These are phyloP conservation scores for Ophiocordyceps australis DNA, from an alignment of 2,329 filamentous ascomycete species.

Conservation along the genomic window DNA sequence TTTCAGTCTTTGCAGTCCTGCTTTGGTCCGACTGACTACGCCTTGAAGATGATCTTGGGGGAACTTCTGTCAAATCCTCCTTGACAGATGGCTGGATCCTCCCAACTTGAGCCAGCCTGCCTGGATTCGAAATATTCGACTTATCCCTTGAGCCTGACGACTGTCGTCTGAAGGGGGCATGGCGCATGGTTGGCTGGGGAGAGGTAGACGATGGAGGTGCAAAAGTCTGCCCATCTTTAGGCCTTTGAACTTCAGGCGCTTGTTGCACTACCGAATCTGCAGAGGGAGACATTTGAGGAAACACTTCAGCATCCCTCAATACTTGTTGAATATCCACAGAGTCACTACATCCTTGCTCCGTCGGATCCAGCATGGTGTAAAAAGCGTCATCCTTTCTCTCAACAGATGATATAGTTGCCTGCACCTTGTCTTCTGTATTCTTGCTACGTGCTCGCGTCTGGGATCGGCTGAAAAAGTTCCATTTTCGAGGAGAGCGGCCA, in stretches of 20 bases:
- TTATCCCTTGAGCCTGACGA: too few species aligned
- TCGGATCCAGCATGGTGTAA: conserved; percentile 43
- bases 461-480: conserved; percentile 44
- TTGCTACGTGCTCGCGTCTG: conserved; percentile 25
- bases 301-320: too few species aligned
- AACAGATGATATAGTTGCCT: conserved; percentile 27
- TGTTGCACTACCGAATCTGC: too few species aligned
- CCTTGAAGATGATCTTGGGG: conserved; percentile 69
- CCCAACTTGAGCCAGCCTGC: conserved; percentile 62
- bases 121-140: too few species aligned
- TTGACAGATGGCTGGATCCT: conserved; percentile 72
- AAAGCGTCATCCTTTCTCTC: conserved; percentile 36
- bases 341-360: conserved; percentile 32
- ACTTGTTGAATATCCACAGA: conserved; percentile 19
- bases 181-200: too few species aligned
- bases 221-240: too few species aligned
- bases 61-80: conserved; percentile 48
- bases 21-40: too few species aligned
- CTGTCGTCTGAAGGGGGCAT: too few species aligned
- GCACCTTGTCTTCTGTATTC: conserved; percentile 18
- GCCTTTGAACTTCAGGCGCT: too few species aligned
- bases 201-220: too few species aligned
- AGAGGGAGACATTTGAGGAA: too few species aligned
- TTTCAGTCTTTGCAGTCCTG: too few species aligned
- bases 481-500: conserved; percentile 36